phyloP scores from a whole-genome alignment of 2,329 filamentous ascomycete species.

The Chrysoporthe puriensis region DNA sequence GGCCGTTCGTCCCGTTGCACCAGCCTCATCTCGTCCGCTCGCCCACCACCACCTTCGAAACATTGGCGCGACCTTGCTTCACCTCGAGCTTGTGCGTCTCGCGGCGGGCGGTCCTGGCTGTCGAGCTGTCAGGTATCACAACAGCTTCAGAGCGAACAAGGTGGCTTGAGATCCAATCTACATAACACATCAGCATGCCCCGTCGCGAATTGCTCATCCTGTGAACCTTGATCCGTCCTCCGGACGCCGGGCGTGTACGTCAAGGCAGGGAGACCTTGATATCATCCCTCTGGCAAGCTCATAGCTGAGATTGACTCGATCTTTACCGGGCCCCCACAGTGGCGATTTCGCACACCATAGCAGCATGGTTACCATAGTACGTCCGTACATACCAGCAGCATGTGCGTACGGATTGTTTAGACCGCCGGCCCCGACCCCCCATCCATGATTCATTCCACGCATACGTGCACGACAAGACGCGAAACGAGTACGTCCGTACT shows the following conservation, averaged over 20 bases:
- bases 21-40: slow-evolving; percentile 3
- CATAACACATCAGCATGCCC: slow-evolving; percentile 2
- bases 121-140: slow-evolving; percentile 4
- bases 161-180: slow-evolving; percentile 5
- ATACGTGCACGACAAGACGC: not conserved
- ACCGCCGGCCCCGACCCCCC: not conserved
- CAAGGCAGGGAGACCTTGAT: not conserved
- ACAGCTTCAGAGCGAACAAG: not conserved
- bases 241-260: not conserved
- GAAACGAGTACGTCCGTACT: not conserved
- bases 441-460: not conserved
- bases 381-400: too few species aligned
- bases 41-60: slow-evolving; percentile 4
- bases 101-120: slow-evolving; percentile 1
- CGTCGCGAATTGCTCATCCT: not conserved
- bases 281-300: not conserved
- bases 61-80: not conserved
- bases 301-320: not conserved
- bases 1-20: not conserved
- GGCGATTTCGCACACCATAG: not conserved
- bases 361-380: too few species aligned
- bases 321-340: slow-evolving; percentile 5
- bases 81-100: not conserved
- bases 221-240: not conserved
- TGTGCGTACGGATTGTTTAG: not conserved